Base-by-base conservation (phyloP, 805 yeast species). In the Scheffersomyces amazonensis region DNA sequence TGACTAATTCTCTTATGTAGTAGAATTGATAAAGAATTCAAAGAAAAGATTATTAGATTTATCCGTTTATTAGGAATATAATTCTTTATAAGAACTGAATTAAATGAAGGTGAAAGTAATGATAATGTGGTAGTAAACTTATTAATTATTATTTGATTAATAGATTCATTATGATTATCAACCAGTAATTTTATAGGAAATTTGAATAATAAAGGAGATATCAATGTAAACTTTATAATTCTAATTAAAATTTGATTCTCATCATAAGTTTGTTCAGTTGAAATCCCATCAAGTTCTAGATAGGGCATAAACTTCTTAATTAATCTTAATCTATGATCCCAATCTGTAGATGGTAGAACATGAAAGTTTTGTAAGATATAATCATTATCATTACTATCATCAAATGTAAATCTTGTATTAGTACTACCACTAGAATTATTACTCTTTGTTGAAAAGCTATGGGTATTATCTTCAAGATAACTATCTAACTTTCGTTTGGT, bases 281-380 rank as follows among this genome's bases (percentile, higher is more conserved):
- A 23, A 3, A 47, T 36, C 7, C 41, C 42, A 32, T 47, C 48
- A 3, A 56, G 39, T 19, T 54, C 55, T 24, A 66, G 31, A 34
- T 44, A 36, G 1, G 64, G 60, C 35, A 45, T 52, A 38, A 66
- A 64, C 37, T 44, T 46, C 34, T 47, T 53, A 13, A 62, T 46
- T 31, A 52, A 43, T 7, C 44, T 32, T 20, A 61, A 39, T 15
- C 71, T 48, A 27, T 49, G 40, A 8, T 35, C 19, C 66, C 70
- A 64, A 34, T 66, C 57, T 7, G 44, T 42, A 3, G 71, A 59
- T 2, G 73, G 72, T 5, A 54, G 49, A 4, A 66, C 71, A 34
- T 61, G 51, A 35, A 66, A 42, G 16, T 54, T 53, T 8, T 56
- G 48, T 11, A 56, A 25, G 3, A 60, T 45, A 11, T 41, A 42